Conservation (phyloP, 208 protist species). For the Wallacemonas sp. region DNA sequence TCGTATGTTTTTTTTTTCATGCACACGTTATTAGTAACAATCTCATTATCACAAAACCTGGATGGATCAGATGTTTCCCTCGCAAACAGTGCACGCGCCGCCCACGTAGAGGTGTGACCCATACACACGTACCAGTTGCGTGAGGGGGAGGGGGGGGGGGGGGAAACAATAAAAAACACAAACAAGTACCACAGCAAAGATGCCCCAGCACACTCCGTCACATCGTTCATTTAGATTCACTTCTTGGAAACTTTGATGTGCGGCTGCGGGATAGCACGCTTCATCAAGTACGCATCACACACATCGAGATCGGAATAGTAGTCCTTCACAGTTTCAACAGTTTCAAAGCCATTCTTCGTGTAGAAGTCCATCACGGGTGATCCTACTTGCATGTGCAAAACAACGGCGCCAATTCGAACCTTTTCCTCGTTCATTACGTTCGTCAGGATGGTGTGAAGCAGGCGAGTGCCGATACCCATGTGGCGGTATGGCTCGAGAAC, state of each 20-base stretch:
- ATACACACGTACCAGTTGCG: no score
- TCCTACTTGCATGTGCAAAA: slow-evolving; percentile 87
- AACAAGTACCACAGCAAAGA: not conserved
- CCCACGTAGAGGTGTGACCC: no score
- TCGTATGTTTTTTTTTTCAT: no score
- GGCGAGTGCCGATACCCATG: slow-evolving; percentile 75
- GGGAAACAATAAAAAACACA: not conserved
- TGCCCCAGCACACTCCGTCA: no score
- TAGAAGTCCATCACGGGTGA: slow-evolving; percentile 86
- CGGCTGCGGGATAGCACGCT: slow-evolving; percentile 55
- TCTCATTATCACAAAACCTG: no score
- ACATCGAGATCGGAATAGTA: slow-evolving; percentile 85
- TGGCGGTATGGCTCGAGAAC: slow-evolving; percentile 91
- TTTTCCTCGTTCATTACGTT: slow-evolving; percentile 57
- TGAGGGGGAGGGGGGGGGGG: no score
- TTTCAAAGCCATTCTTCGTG: slow-evolving; percentile 71
- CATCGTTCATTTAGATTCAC: no score
- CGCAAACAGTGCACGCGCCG: no score
- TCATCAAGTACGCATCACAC: slow-evolving; percentile 68
- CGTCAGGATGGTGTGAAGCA: slow-evolving; percentile 62
- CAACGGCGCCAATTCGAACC: slow-evolving; percentile 49
- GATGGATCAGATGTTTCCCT: no score
- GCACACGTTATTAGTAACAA: no score
- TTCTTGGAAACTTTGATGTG: slow-evolving; percentile 43
- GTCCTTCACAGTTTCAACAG: slow-evolving; percentile 48